Evolutionary conservation across 768 basidiomycete genomes (phyloP), one percentile per base, ranked within the genome.

Genomic region (Amanita rubescens): DNA sequence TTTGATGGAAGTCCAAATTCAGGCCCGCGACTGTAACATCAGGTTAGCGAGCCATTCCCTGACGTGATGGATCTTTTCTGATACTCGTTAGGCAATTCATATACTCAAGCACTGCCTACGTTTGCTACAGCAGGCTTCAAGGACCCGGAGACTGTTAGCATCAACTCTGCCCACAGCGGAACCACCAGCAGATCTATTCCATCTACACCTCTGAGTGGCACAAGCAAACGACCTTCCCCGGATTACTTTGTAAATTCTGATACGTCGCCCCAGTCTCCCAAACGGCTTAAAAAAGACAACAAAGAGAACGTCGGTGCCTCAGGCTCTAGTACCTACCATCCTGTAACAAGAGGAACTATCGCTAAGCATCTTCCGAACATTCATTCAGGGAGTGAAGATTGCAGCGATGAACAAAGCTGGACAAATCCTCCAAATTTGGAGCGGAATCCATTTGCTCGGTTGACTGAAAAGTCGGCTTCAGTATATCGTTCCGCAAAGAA

Each of bases 1-100:
- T 20, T 6, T 15, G 52, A 37, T 35, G 63, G 54, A 47, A 61
- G 7, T 71, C 71, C 41, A 77, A 75, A 64, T 78, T 78, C 58
- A 78, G 76, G 59, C 77, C 77, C 12, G 74, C 75, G 17, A 58
- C 58, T 5, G 49, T 55, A 15, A 55, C 55, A 22, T 27, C 52
- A 37, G 10, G 52, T 42, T 25, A 35, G 42, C 15, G 22, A 42
- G 5, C 11, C 35, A 20, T 25, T 37, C 8, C 6, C 3, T 14
- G 11, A 37, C n/a, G 15, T 19, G 35, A 11, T 22, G 14, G 4
- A 11, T n/a, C 2, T n/a, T 19, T 44, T n/a, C 32, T 51, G 24
- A 51, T 42, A 24, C 5, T 10, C 10, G 12, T 22, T 11, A 49
- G 34, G 9, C 24, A 49, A 34, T 12, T 15, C 32, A 20, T 49